Base-by-base conservation (phyloP, 2,329 filamentous ascomycete species). In the Fusarium penzigii region DNA sequence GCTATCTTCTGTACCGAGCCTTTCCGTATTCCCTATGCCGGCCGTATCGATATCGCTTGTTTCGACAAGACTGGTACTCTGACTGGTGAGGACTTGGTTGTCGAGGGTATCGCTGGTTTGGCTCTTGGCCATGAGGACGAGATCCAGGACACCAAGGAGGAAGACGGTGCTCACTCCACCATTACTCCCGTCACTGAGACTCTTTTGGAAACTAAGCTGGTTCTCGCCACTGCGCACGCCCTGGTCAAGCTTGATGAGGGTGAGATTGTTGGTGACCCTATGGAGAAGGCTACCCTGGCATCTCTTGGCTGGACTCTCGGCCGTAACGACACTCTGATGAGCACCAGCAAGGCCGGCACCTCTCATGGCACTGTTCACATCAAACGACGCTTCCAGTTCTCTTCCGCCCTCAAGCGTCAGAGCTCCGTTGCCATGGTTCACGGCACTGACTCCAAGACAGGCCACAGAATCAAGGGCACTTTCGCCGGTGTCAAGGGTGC, bases 1-100 rank as follows among this genome's bases (percentile, higher is more conserved):
- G 94, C 95, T 55, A 99, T 99, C 65, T 99, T 96, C 79, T 99
- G 94, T 70, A 99, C 94, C 2, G 95, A 99, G 72, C 94, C 94
- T 29, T 99, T 99, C 85, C 88, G 94, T 51, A 99, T 99, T 65
- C 95, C 95, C 1, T 97, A 89, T 64, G 95, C 92, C 61, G 94
- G 94, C 32, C 90, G 94, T 58, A 89, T 99, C 53, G 95, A 99
- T 70, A 83, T 99, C 48, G 92, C 94, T 57, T 99, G 94, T 76
- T 99, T 99, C 62, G 94, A 99, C 75, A 99, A 99, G 80, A 99
- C 94, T 12, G 94, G 94, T 61, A 99, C 94, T 2, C 75, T 99
- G 53, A 99, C 94, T 38, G 94, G 94, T 45, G 94, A 99, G 70
- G 93, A 99, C 68, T 79, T 99, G 41, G 92, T 99, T 11, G 94